phyloP scores from a whole-genome alignment of 345 rosid genomes.

The Diplotaxis tenuifolia region DNA sequence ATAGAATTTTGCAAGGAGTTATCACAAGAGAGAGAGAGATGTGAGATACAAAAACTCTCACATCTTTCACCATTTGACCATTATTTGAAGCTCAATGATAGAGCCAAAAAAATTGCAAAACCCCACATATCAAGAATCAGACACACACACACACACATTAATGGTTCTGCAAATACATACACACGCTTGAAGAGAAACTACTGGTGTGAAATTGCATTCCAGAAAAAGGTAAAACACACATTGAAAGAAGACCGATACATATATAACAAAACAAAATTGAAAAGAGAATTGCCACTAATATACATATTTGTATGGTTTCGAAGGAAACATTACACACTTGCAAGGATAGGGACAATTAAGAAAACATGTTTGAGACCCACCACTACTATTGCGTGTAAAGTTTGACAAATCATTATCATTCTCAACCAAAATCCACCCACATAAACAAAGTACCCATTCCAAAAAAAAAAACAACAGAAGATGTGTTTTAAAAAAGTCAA shows the following conservation, averaged over 20 bases:
- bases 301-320: slow-evolving; percentile 1
- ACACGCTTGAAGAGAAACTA: not conserved
- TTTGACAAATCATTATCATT: slow-evolving; percentile 31
- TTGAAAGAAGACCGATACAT: not conserved
- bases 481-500: not conserved
- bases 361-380: slow-evolving; percentile 23
- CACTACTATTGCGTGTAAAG: slow-evolving; percentile 19
- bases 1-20: not conserved
- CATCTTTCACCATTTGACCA: not conserved
- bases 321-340: slow-evolving; percentile 29
- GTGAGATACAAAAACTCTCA: not conserved
- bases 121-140: not conserved
- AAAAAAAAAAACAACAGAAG: too few species aligned
- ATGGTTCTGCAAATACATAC: not conserved
- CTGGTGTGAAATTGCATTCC: slow-evolving; percentile 6
- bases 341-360: slow-evolving; percentile 24
- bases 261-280: not conserved
- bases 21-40: not conserved
- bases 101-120: not conserved
- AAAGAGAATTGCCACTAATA: not conserved
- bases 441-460: slow-evolving; percentile 7
- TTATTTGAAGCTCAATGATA: not conserved
- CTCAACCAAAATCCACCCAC: slow-evolving; percentile 11
- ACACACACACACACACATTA: not conserved
- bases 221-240: not conserved